phyloP scores from a whole-genome alignment of 2,329 filamentous ascomycete species.

The Alternaria hordeiaustralica region DNA sequence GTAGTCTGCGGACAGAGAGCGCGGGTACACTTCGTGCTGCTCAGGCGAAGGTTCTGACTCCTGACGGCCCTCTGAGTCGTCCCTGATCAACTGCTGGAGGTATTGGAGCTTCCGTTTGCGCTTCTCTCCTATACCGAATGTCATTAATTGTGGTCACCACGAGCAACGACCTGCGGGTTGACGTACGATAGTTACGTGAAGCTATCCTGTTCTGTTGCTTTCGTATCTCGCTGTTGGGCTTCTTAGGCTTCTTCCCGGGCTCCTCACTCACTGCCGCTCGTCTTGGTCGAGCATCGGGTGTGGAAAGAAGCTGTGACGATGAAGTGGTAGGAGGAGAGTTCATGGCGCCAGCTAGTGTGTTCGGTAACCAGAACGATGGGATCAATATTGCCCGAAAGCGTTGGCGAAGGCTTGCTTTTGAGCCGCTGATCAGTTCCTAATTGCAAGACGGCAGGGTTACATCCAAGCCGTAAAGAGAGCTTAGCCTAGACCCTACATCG shows the following conservation, averaged over 20 bases:
- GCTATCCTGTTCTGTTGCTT: slow-evolving; percentile 49
- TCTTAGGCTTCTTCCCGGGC: slow-evolving; percentile 36
- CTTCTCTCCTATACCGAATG: slow-evolving; percentile 38
- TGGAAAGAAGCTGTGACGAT: slow-evolving; percentile 13
- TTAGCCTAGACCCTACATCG: slow-evolving; percentile 16
- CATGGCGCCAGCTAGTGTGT: slow-evolving; percentile 32
- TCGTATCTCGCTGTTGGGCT: slow-evolving; percentile 45
- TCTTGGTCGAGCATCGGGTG: slow-evolving; percentile 16
- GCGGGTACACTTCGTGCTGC: slow-evolving; percentile 20
- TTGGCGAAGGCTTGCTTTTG: slow-evolving; percentile 26
- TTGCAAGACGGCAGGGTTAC: slow-evolving; percentile 23
- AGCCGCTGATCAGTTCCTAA: slow-evolving; percentile 19
- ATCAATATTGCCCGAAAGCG: slow-evolving; percentile 12
- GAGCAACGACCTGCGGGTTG: neutral
- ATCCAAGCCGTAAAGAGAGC: slow-evolving; percentile 17
- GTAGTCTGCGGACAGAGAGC: slow-evolving; percentile 28
- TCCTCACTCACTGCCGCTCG: slow-evolving; percentile 10
- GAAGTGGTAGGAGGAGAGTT: slow-evolving; percentile 9
- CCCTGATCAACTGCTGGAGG: slow-evolving; percentile 42
- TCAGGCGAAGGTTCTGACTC: slow-evolving; percentile 18
- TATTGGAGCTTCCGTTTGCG: slow-evolving; percentile 47
- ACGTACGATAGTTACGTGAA: slow-evolving; percentile 47
- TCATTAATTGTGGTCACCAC: slow-evolving; percentile 11
- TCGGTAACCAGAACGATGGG: slow-evolving; percentile 10
- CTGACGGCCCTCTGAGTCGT: slow-evolving; percentile 25